Evolutionary conservation across 1,284 basidiomycete genomes (phyloP).

Genomic region (Melampsora larici-populina): DNA sequence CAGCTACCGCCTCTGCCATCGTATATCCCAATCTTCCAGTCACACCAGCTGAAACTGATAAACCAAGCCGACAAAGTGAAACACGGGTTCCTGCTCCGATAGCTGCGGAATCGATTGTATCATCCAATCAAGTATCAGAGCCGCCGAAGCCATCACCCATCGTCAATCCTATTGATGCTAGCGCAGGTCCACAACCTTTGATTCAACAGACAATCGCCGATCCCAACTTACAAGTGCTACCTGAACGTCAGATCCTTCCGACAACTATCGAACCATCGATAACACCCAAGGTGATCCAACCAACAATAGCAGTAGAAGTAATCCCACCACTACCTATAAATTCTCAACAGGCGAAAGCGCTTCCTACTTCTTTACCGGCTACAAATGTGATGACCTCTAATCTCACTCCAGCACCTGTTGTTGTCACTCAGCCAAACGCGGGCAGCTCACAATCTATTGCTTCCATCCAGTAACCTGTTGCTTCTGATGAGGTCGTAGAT

Average conservation of each 20-base stretch:
- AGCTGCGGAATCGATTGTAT: not conserved
- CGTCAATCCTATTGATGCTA: not conserved
- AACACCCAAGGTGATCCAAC: not conserved
- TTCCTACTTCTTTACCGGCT: not conserved
- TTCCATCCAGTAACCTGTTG: not conserved
- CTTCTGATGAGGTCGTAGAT: not conserved
- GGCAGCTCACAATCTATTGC: not conserved
- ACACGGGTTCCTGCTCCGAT: too few species aligned
- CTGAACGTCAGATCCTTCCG: not conserved
- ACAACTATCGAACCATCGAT: not conserved
- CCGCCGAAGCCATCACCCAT: not conserved
- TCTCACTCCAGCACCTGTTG: not conserved
- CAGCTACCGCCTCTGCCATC: not conserved
- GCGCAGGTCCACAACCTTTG: not conserved
- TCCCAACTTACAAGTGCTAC: not conserved
- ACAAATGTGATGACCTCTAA: too few species aligned
- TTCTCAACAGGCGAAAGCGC: not conserved
- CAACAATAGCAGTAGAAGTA: not conserved
- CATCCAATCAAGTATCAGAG: not conserved
- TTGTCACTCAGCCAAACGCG: not conserved
- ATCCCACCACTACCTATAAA: not conserved
- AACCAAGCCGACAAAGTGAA: too few species aligned
- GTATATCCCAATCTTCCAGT: not conserved
- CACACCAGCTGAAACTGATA: too few species aligned
- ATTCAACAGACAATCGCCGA: not conserved